Base-by-base conservation (phyloP, 345 rosid genomes). In the Excoecaria cochinchinensis region DNA sequence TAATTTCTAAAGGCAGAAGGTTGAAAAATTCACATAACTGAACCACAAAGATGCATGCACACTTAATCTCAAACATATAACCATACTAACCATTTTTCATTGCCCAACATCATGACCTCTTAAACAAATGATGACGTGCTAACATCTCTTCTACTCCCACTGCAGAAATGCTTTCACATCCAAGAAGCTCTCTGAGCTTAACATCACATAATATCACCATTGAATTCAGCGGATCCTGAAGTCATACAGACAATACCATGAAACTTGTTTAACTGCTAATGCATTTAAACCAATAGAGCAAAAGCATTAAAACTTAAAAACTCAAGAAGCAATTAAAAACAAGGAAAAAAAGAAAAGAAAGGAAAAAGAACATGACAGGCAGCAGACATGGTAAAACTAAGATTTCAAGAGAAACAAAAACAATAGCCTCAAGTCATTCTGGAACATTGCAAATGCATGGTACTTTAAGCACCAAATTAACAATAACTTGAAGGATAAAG, bases 91-190 rank as follows among this genome's bases (percentile, higher is more conserved):
- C 84, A 79, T 86, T 83, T 79, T 79, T 74, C 52, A 73, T 69
- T 69, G 79, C 73, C 67, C 51, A 73, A 74, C 65, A 85, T 90
- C 87, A 92, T 24, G 90, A 86, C 74, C 39, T 82, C 83, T 84
- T 87, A 80, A 87, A 83, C 78, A 92, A 86, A 82, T 89, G 94
- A 77, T 88, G 90, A 55, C 89, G 89, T 8, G 86, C 86, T 80
- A 92, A 76, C 87, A 84, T 80, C 87, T 88, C 91, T 16, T 79
- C 86, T 77, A 93, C 87, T 77, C 95, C 95, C 83, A 89, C 83
- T 21, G 91, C 92, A 80, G 95, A 91, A 53, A 93, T 90, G 90
- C 93, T 89, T 76, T 93, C 95, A 76, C 92, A 93, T 74, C 95
- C 93, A 61, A 93, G 92, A 77, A 93, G 98, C 67, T 89, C 93